phyloP scores from a whole-genome alignment of 768 basidiomycete genomes.

The Phanerochaete sordida region DNA sequence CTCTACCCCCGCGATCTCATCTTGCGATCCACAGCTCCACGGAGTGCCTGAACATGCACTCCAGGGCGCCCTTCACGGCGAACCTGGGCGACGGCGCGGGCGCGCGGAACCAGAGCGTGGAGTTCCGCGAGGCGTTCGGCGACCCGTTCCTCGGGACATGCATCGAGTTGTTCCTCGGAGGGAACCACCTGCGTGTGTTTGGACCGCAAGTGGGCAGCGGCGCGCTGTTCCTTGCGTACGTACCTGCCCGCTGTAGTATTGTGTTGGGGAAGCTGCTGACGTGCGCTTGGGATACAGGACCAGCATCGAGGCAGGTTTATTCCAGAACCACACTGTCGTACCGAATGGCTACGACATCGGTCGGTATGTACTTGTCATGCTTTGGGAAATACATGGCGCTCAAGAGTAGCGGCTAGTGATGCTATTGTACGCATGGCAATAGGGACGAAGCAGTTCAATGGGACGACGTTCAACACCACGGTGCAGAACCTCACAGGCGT shows the following conservation, averaged over 20 bases:
- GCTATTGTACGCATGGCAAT: constrained; percentile 35
- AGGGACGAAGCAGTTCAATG: constrained; percentile 36
- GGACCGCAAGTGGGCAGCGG: constrained; percentile 44
- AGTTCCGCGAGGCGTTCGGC: constrained; percentile 41
- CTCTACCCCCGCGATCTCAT: neutral
- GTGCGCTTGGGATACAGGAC: constrained; percentile 28
- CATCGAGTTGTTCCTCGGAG: constrained; percentile 40
- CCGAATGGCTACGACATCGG: constrained; percentile 50
- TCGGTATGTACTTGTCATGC: constrained; percentile 26
- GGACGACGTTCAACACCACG: constrained; percentile 44
- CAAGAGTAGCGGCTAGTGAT: constrained; percentile 27
- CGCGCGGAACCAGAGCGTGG: constrained; percentile 30
- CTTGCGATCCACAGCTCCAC: neutral
- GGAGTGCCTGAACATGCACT: constrained; percentile 36
- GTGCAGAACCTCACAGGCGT: constrained; percentile 49
- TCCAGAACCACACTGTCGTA: constrained; percentile 37
- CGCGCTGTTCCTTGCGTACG: constrained; percentile 57
- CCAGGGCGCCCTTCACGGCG: constrained; percentile 31
- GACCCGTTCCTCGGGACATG: constrained; percentile 35
- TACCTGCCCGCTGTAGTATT: neutral
- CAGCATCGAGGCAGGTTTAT: constrained; percentile 39
- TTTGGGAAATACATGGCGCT: neutral
- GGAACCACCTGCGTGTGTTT: constrained; percentile 52
- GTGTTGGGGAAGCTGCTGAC: neutral
- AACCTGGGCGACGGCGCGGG: constrained; percentile 50